phyloP scores from a whole-genome alignment of 2,329 filamentous ascomycete genomes.

The Exutisphaerella laricina region DNA sequence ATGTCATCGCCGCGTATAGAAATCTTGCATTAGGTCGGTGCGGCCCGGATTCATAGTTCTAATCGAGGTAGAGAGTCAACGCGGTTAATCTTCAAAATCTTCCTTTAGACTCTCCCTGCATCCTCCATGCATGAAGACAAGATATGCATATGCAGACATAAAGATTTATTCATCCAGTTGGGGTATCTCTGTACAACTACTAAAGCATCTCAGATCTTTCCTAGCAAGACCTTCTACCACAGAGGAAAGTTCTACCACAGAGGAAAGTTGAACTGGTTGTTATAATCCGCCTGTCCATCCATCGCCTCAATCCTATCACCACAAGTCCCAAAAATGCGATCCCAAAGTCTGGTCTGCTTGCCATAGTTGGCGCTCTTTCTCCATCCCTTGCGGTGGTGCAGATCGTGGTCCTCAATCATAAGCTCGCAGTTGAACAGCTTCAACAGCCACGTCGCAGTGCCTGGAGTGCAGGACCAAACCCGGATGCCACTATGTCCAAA shows the following conservation, averaged over 20 bases:
- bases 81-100: too few relatives aligned
- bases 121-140: too few relatives aligned
- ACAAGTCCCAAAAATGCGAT: slow-evolving; percentile 8
- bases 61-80: too few relatives aligned
- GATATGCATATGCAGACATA: too few relatives aligned
- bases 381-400: slow-evolving; percentile 39
- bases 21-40: too few relatives aligned
- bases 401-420: slow-evolving; percentile 41
- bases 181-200: too few relatives aligned
- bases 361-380: slow-evolving; percentile 38
- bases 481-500: slow-evolving; percentile 39
- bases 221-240: too few relatives aligned
- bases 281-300: background rate
- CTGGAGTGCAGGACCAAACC: slow-evolving; percentile 34
- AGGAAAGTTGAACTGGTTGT: slow-evolving; percentile 6
- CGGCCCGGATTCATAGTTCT: too few relatives aligned
- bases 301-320: slow-evolving; percentile 5
- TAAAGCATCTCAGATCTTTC: too few relatives aligned
- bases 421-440: slow-evolving; percentile 34
- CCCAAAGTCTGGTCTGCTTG: slow-evolving; percentile 32
- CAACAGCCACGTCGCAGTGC: slow-evolving; percentile 35
- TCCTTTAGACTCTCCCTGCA: too few relatives aligned
- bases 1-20: too few relatives aligned
- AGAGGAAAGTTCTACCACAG: slow-evolving; percentile 7
- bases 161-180: too few relatives aligned